A percentile compares a stretch with the other conserved stretches of the same genome.
These are phyloP conservation scores for Huntiella bhutanensis DNA, from an alignment of 2,329 filamentous ascomycete genomes.

Conservation along the genomic window DNA sequence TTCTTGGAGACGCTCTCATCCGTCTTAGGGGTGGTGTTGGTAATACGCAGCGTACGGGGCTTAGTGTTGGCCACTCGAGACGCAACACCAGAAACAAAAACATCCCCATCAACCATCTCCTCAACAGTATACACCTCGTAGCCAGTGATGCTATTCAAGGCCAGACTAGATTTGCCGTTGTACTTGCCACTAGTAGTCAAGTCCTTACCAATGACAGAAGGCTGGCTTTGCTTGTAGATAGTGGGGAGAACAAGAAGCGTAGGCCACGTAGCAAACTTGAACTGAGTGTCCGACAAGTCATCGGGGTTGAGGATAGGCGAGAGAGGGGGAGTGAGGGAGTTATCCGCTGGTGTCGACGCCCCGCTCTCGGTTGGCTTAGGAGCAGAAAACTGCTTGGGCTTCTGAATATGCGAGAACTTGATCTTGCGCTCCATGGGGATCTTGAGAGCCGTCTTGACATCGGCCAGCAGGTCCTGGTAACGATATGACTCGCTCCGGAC, in stretches of 20 bases:
- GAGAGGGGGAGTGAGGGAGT: constrained; percentile 23
- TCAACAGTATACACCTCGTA: constrained; percentile 70
- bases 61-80: not conserved
- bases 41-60: constrained; percentile 12
- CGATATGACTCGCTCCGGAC: constrained; percentile 52
- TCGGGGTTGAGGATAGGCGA: constrained; percentile 21
- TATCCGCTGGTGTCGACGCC: constrained; percentile 7
- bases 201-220: constrained; percentile 27
- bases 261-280: constrained; percentile 2
- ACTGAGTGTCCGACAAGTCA: constrained; percentile 22
- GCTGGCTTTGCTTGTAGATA: constrained; percentile 10
- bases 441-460: constrained; percentile 47
- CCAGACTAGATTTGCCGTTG: constrained; percentile 53
- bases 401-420: constrained; percentile 50
- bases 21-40: constrained; percentile 5
- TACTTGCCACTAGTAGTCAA: constrained; percentile 55
- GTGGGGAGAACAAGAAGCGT: constrained; percentile 6
- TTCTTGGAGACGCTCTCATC: constrained; percentile 38
- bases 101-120: constrained; percentile 45
- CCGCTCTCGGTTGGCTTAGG: not conserved
- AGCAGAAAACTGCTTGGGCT: constrained; percentile 20
- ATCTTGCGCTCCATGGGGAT: constrained; percentile 57
- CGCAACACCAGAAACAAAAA: constrained; percentile 25
- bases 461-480: constrained; percentile 57
- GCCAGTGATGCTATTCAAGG: constrained; percentile 46